Conservation (phyloP, 345 rosid species). For the Stellera chamaejasme region DNA sequence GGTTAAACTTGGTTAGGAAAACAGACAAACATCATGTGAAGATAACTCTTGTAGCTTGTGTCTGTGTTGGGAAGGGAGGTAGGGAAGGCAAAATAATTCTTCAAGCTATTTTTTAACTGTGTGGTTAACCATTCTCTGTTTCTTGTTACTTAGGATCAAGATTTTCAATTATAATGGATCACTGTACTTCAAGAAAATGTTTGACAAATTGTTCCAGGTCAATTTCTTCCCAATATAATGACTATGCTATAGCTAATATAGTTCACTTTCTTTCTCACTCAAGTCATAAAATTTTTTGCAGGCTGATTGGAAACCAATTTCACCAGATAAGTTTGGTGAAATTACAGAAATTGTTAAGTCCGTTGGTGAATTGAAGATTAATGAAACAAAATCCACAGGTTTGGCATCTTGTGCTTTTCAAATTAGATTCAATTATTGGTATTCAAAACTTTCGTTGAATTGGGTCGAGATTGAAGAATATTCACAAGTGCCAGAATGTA, state of each 20-base stretch:
- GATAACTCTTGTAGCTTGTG: too few relatives aligned
- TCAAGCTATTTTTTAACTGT: too few relatives aligned
- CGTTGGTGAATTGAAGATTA: conserved; percentile 54
- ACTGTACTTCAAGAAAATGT: conserved; percentile 64
- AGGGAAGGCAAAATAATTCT: too few relatives aligned
- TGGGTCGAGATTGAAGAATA: too few relatives aligned
- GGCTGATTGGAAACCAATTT: conserved; percentile 94
- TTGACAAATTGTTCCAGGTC: conserved; percentile 90
- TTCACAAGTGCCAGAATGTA: conserved; percentile 1
- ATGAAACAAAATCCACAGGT: conserved; percentile 62
- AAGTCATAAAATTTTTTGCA: conserved; percentile 8
- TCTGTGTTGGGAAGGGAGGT: too few relatives aligned
- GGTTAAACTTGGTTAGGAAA: too few relatives aligned
- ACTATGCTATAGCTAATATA: neutral
- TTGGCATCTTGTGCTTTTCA: conserved; percentile 4
- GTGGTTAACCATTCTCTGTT: conserved; percentile 2
- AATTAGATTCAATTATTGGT: too few relatives aligned
- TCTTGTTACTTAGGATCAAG: conserved; percentile 51
- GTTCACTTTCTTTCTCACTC: too few relatives aligned
- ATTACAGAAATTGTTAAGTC: conserved; percentile 60
- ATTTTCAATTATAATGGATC: conserved; percentile 78
- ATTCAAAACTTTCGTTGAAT: too few relatives aligned
- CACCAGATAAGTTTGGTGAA: conserved; percentile 63
- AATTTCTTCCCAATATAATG: conserved; percentile 5
- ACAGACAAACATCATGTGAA: too few relatives aligned